phyloP scores from a whole-genome alignment of 2,329 filamentous ascomycete species.

The Sarocladiaceae sp. region DNA sequence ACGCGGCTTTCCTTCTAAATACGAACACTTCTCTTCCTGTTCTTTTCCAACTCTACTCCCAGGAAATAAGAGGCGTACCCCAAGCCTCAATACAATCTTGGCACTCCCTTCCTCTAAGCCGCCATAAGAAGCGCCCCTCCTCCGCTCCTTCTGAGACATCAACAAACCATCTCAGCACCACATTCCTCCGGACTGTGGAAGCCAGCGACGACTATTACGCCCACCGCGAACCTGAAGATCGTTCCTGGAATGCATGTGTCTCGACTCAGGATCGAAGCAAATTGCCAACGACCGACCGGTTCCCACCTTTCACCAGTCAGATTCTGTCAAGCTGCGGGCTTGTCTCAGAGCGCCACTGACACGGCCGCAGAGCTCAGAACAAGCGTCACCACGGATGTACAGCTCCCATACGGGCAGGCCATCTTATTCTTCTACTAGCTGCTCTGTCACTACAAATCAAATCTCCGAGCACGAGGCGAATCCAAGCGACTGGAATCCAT shows the following conservation, averaged over 20 bases:
- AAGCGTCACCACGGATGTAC: slow-evolving; percentile 4
- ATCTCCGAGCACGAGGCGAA: slow-evolving; percentile 4
- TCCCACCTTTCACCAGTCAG: neutral
- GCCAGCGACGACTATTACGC: neutral
- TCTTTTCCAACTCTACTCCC: neutral
- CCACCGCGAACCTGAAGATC: neutral
- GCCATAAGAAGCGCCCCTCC: slow-evolving; percentile 9
- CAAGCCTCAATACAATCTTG: neutral
- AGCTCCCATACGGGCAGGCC: neutral
- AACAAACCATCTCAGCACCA: slow-evolving; percentile 9
- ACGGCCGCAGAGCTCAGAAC: neutral
- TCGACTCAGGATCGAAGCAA: slow-evolving; percentile 10
- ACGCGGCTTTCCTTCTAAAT: slow-evolving; percentile 6
- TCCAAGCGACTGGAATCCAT: slow-evolving; percentile 10
- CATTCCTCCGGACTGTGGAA: slow-evolving; percentile 4
- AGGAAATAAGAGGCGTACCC: neutral
- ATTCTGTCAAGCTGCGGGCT: neutral
- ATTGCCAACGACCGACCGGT: slow-evolving; percentile 1
- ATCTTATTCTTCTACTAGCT: neutral
- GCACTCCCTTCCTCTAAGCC: neutral
- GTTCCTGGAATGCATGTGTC: slow-evolving; percentile 8
- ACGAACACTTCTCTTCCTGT: neutral
- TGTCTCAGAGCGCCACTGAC: slow-evolving; percentile 9
- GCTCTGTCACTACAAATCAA: slow-evolving; percentile 1
- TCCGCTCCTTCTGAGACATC: slow-evolving; percentile 7